Evolutionary conservation across 1,139 yeast genomes (phyloP).

Genomic region (Candida anutae): DNA sequence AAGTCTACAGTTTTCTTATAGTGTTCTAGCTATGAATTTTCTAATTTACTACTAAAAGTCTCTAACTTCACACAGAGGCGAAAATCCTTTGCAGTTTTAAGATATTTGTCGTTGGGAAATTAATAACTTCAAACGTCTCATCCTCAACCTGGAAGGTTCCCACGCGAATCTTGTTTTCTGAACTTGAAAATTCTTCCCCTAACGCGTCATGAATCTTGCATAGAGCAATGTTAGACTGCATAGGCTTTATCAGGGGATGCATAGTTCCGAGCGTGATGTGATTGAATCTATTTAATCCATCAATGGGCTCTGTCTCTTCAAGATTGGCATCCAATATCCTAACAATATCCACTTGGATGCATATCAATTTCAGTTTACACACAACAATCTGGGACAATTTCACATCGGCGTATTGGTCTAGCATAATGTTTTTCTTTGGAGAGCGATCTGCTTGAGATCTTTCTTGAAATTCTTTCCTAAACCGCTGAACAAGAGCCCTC

Average conservation of each 20-base stretch:
- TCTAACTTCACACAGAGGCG: slow-evolving; percentile 11
- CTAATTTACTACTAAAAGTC: too few species aligned
- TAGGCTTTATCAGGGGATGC: slow-evolving; percentile 39
- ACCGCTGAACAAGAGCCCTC: slow-evolving; percentile 11
- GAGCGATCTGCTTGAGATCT: slow-evolving; percentile 1
- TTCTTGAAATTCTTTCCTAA: slow-evolving; percentile 7
- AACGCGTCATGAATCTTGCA: slow-evolving; percentile 2
- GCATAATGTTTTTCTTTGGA: slow-evolving; percentile 2
- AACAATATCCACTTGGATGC: slow-evolving; percentile 44
- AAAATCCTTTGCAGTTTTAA: slow-evolving; percentile 13
- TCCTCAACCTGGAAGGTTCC: slow-evolving; percentile 3
- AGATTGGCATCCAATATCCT: slow-evolving; percentile 16
- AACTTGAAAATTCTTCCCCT: neutral
- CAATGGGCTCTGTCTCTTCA: slow-evolving; percentile 13
- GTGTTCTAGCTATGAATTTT: too few species aligned
- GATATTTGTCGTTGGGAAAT: slow-evolving; percentile 2
- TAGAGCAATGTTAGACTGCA: slow-evolving; percentile 22
- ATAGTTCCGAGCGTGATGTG: slow-evolving; percentile 77
- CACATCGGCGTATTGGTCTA: slow-evolving; percentile 28
- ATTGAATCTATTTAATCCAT: slow-evolving; percentile 36
- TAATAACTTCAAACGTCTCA: slow-evolving; percentile 2
- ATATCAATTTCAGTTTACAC: slow-evolving; percentile 42
- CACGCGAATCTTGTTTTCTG: too few species aligned
- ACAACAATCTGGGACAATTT: slow-evolving; percentile 40
- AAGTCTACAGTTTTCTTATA: too few species aligned